Base-by-base conservation (phyloP, 176 grass and related monocot species). In the Oryza meridionalis region DNA sequence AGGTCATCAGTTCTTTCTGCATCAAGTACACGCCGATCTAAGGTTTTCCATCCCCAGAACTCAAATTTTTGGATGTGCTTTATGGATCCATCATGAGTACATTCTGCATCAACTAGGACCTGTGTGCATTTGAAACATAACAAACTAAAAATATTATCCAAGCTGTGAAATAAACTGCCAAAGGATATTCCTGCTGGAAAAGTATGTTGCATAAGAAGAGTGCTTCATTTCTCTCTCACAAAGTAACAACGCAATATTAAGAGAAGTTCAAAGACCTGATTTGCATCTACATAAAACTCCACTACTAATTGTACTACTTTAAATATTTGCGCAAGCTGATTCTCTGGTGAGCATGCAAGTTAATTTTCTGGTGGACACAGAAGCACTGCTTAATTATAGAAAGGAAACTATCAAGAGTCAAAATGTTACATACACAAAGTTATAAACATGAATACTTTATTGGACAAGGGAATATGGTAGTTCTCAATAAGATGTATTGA, bases 21-120 rank as follows among this genome's bases (percentile, higher is more conserved):
- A 78, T 94, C 91, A 88, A 98, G 93, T 79, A 98, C 91, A 79
- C 96, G 85, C 45, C 85, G 88, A 78, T 98, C 85, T 79, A 98
- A 80, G 55, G 91, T 95, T 90, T 95, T 95, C 93, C 96, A 98
- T 76, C 96, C 96, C 96, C 96, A 98, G 46, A 90, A 90, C 77
- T 95, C 85, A 84, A 95, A 95, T 69, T 98, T 98, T 80, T 92
- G 91, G 67, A 98, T 95, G 83, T 98, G 96, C 81, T 95, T 95
- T 79, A 98, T 85, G 13, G 93, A 95, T 77, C 96, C 96, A 90
- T 98, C 96, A 89, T 98, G 96, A 53, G 93, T 98, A 90, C 96
- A 98, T 55, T 95, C 96, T 32, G 96, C 93, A 87, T 98, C 96
- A 77, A 98, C 96, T 58, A 98, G 82, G 59, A 98, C 93, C 96